phyloP scores from a whole-genome alignment of 1,284 basidiomycete genomes.

The Ustilago sp. region DNA sequence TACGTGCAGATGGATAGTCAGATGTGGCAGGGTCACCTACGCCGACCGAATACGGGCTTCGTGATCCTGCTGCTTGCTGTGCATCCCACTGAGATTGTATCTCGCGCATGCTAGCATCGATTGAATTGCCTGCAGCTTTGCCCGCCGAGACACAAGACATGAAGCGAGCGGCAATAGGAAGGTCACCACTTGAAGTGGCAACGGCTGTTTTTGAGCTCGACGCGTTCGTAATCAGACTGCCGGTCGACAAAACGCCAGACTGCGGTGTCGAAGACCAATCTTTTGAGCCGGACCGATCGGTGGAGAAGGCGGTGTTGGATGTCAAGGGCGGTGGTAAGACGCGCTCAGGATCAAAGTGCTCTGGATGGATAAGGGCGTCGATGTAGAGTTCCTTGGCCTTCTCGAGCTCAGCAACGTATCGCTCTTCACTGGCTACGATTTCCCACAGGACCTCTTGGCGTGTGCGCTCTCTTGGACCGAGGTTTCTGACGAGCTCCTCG shows the following conservation, averaged over 20 bases:
- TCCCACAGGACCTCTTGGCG: constrained; percentile 97
- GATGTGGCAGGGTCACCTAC: not conserved
- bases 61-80: constrained; percentile 23
- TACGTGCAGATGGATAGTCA: not conserved
- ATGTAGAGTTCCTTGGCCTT: constrained; percentile 94
- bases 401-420: constrained; percentile 89
- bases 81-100: constrained; percentile 15
- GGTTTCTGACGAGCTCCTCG: constrained; percentile 91
- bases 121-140: constrained; percentile 1
- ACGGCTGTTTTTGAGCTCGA: not conserved
- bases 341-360: constrained; percentile 37
- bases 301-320: not conserved
- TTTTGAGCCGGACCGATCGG: not conserved
- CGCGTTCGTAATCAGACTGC: constrained; percentile 1
- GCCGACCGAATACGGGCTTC: constrained; percentile 33
- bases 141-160: constrained; percentile 33
- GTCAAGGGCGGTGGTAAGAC: constrained; percentile 10
- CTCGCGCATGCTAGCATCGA: not conserved
- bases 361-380: constrained; percentile 83
- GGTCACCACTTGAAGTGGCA: constrained; percentile 23
- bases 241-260: not conserved
- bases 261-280: constrained; percentile 1
- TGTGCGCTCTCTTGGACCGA: constrained; percentile 91
- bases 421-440: constrained; percentile 95
- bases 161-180: constrained; percentile 60